Conservation (phyloP, 169 alveolate genomes). For the Pseudocohnilembus persalinus region DNA sequence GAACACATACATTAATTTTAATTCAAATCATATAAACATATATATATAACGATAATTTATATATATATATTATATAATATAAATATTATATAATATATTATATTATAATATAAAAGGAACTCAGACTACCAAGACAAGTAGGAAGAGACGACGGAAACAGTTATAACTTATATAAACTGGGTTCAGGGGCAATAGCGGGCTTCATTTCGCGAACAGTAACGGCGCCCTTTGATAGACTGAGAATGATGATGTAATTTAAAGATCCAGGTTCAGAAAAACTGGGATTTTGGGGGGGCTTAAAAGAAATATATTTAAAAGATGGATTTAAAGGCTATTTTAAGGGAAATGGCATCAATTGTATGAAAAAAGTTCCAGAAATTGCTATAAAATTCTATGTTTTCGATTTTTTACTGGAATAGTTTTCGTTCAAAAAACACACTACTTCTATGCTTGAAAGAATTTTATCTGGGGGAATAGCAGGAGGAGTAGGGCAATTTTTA, state of each 20-base stretch:
- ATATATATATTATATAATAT: too few relatives aligned
- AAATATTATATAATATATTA: too few relatives aligned
- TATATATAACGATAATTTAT: too few relatives aligned
- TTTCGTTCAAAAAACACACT: background rate
- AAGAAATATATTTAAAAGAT: background rate
- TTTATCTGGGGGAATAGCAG: background rate
- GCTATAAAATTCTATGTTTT: background rate
- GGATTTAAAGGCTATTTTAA: background rate
- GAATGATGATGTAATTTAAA: slow-evolving; percentile 52
- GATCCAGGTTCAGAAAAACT: background rate
- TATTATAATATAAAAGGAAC: too few relatives aligned
- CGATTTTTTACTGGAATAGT: background rate
- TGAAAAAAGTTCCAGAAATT: background rate
- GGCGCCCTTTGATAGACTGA: slow-evolving; percentile 60
- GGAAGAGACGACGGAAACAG: background rate
- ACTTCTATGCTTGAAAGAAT: background rate
- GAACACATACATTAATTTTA: too few relatives aligned
- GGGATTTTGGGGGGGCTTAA: background rate
- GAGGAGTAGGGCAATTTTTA: background rate
- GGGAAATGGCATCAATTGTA: background rate
- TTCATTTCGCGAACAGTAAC: slow-evolving; percentile 59
- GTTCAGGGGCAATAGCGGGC: slow-evolving; percentile 15
- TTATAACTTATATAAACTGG: too few relatives aligned
- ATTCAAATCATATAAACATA: too few relatives aligned
- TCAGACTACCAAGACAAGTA: background rate